Evolutionary conservation across 1,284 basidiomycete genomes (phyloP), one percentile per base, ranked within the genome.

Genomic region (Mycena citricolor): DNA sequence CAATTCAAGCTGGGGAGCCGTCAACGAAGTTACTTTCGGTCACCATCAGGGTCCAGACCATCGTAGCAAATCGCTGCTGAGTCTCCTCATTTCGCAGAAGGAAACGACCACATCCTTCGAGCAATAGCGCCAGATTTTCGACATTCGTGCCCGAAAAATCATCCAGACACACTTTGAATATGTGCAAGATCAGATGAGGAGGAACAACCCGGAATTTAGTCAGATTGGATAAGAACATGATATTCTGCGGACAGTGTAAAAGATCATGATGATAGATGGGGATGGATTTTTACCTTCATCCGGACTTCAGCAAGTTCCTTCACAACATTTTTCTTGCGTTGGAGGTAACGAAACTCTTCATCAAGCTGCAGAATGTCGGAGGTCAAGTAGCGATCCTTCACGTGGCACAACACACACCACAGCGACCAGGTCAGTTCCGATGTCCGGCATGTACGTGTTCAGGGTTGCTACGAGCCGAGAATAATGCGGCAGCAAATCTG

Each of bases 171-270:
- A 95, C 90, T 78, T 98, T 98, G 72, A 97, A 88, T 53, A 92
- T 89, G 63, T 99, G 94, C 38, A 99, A 72, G 57, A 98, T 94
- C 44, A 94, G 74, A 63, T 98, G 93, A 1, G 86, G 73, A 8
- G 93, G 94, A 7, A 97, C 89, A n/a, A 99, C 83, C 32, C 80
- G 76, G 68, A 99, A 99, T 68, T 99, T 99, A 23, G 94, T 94
- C 57, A 99, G 70, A 62, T 91, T 97, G 3, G 90, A 89, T 42
- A 95, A 66, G 70, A 89, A 99, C 12, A 83, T 78, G 23, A 90
- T 80, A 58, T 98, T 99, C 90, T 95, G 60, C 4, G 24, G 5
- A 39, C 39, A 29, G 25, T 52, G 33, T 39, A 44, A 31, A 31
- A 22, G 34, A 32, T 19, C 19, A 11, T 32, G 16, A 29, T 13